phyloP scores from a whole-genome alignment of 176 grass and related monocot species.

The Miscanthus lutarioriparius region DNA sequence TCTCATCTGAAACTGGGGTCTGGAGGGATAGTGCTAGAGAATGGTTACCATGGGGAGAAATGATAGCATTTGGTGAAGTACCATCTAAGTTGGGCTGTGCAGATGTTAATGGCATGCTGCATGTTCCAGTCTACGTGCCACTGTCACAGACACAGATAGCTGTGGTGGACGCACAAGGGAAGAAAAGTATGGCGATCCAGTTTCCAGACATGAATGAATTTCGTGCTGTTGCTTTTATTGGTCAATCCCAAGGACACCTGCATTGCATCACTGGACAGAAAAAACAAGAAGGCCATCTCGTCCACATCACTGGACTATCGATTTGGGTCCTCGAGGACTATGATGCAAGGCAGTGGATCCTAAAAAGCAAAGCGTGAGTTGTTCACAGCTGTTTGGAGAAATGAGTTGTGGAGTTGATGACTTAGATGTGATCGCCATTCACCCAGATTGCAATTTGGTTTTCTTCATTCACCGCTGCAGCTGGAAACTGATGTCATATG shows the following conservation, averaged over 20 bases:
- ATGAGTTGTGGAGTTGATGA: neutral
- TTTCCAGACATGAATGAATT: neutral
- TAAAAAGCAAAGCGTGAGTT: neutral
- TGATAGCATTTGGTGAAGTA: too few species aligned
- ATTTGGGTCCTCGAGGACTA: neutral
- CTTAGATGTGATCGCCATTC: neutral
- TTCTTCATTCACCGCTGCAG: neutral
- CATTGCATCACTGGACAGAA: neutral
- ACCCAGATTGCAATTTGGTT: neutral
- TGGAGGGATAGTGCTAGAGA: neutral
- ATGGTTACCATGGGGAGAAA: too few species aligned
- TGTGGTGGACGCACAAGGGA: neutral
- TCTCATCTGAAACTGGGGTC: neutral
- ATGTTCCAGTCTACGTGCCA: neutral
- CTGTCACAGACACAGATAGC: neutral
- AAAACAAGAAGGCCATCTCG: neutral
- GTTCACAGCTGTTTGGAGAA: neutral
- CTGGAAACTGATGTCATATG: neutral
- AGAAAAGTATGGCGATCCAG: neutral
- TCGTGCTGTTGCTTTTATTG: neutral
- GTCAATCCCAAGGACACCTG: neutral
- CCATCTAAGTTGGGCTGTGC: neutral
- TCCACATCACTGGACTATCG: neutral
- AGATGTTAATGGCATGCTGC: neutral
- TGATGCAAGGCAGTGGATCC: too few species aligned